A percentile compares a stretch with the other conserved stretches of the same genome.
Conservation (phyloP, 495 filamentous ascomycete genomes). For the Penicillium cinerascens region DNA sequence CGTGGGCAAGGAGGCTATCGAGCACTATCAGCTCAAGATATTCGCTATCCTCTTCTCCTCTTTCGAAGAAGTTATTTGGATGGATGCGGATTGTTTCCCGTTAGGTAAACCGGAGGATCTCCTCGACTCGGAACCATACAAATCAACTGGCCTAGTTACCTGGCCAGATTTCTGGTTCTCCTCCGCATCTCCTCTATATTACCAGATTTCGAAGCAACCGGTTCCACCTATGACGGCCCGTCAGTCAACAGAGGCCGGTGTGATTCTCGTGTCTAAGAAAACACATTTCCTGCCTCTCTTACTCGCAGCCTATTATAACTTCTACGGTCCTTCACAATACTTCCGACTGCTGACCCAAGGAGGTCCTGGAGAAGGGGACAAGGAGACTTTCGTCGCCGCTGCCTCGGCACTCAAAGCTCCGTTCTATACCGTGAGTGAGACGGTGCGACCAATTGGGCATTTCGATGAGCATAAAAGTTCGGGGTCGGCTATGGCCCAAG, state of each 20-base stretch:
- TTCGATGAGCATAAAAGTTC: constrained; percentile 28
- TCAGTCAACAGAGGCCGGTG: constrained; percentile 53
- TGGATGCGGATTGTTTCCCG: constrained; percentile 59
- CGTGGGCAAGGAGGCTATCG: constrained; percentile 36
- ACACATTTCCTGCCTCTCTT: constrained; percentile 51
- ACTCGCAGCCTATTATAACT: constrained; percentile 62
- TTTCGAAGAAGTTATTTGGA: constrained; percentile 59
- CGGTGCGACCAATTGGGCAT: constrained; percentile 42
- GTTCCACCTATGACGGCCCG: constrained; percentile 36
- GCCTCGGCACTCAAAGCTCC: constrained; percentile 46
- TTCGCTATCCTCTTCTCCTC: constrained; percentile 58
- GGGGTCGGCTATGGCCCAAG: constrained; percentile 43
- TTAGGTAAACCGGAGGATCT: constrained; percentile 49
- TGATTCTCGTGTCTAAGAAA: constrained; percentile 55
- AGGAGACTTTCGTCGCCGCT: constrained; percentile 60
- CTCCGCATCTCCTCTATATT: constrained; percentile 51
- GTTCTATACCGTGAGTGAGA: constrained; percentile 49
- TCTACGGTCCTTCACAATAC: constrained; percentile 56
- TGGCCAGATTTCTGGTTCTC: constrained; percentile 64
- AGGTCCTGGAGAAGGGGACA: constrained; percentile 57
- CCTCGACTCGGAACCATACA: constrained; percentile 50
- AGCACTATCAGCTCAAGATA: constrained; percentile 57
- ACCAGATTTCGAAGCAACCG: constrained; percentile 47
- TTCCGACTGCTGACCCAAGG: constrained; percentile 57
- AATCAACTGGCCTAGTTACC: constrained; percentile 49